Percentiles rank a stretch among this genome's conserved stretches.
These are phyloP conservation scores for Hypoxylon sp. DNA, from an alignment of 2,329 filamentous ascomycete genomes.

Conservation along the genomic window DNA sequence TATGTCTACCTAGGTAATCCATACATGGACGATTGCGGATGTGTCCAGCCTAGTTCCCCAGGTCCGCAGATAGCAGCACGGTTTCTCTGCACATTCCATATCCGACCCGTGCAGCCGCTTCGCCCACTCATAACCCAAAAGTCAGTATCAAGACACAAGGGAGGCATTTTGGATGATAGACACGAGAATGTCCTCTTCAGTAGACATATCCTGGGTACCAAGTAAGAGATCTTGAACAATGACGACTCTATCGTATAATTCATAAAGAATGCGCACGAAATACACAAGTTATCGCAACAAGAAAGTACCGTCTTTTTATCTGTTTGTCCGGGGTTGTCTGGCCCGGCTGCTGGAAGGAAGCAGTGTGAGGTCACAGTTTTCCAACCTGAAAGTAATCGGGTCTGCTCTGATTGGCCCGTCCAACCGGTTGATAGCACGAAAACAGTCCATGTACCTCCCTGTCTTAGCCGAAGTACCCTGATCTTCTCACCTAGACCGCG, in stretches of 20 bases:
- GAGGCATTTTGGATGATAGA: neutral
- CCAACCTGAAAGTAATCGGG: constrained; percentile 43
- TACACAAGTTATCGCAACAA: too few relatives aligned
- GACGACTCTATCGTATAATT: constrained; percentile 22
- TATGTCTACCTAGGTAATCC: neutral
- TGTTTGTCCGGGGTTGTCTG: too few relatives aligned
- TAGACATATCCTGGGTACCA: neutral
- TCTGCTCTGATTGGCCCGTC: constrained; percentile 46
- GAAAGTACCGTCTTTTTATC: constrained; percentile 14
- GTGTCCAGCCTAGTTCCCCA: neutral
- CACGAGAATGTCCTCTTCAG: neutral
- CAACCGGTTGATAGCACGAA: constrained; percentile 39
- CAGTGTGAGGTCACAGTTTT: constrained; percentile 42
- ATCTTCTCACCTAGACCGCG: constrained; percentile 22
- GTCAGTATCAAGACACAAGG: neutral
- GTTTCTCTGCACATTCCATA: neutral
- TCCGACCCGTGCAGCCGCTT: constrained; percentile 31
- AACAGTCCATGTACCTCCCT: constrained; percentile 35
- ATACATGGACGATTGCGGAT: neutral
- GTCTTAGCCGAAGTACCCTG: constrained; percentile 41
- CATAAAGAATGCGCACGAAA: constrained; percentile 15
- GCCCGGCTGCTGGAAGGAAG: constrained; percentile 27
- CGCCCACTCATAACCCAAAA: constrained; percentile 30
- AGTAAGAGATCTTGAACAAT: too few relatives aligned
- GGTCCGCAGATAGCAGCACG: constrained; percentile 26